Base-by-base conservation (phyloP, 2,329 filamentous ascomycete genomes). In the Hymenoscyphus repandus region DNA sequence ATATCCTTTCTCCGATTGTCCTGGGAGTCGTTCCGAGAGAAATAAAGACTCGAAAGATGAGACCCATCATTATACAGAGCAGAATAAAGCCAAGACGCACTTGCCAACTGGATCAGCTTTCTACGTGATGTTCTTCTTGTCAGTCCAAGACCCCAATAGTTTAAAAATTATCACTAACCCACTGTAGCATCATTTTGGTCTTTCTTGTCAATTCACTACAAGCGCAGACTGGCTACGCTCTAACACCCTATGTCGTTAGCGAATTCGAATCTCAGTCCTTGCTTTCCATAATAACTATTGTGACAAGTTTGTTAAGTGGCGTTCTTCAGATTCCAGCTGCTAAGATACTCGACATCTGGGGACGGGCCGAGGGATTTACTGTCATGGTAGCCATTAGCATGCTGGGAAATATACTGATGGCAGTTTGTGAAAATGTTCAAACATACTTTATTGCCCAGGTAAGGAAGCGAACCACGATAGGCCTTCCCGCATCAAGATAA, bases 111-210 rank as follows among this genome's bases (percentile, higher is more conserved):
- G 22, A 7, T 7, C 22, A 7, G 22, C 22, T 27, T 27, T 7
- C 22, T 27, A 27, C 22, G 22, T 27, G 22, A 27, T 27, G 22
- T 27, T 27, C 22, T 27, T 7, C 22, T 27, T 27, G 22, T 27
- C 22, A 27, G 22, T 27, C 22, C 22, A 27, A 7, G 7, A 4
- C 7, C 22, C 22, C 22, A 27, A 4, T 4, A 27, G 22, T 27
- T 4, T 27, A 27, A 27, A 4, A 7, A 27, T 7, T 27, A 27
- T 27, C 22, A 27, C n/a, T 38, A 37, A 48, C 31, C n/a, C n/a
- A 6, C 75, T 1, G 15, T 17, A 43, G 40, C 27, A 31, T 43
- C 13, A 31, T 43, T 30, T 11, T 43, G 13, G 22, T 43, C 40
- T 43, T 15, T 30, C 32, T n/a, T 15, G 12, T 32, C 40, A 43